These are phyloP conservation scores for Spizellomyces punctatus DNA, from an alignment of 192 early-diverging fungal genomes.

Conservation along the genomic window DNA sequence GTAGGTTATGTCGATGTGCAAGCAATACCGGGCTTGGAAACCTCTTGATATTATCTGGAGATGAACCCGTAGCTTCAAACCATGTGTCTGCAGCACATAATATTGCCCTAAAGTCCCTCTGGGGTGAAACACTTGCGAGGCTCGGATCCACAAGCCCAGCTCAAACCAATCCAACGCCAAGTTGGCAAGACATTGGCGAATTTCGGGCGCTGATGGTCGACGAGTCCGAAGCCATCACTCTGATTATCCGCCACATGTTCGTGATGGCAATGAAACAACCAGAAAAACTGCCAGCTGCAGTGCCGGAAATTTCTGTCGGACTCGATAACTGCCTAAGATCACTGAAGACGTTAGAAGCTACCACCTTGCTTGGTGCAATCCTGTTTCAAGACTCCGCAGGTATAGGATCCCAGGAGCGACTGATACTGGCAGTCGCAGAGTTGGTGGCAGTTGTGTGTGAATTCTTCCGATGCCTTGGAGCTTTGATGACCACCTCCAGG, in stretches of 20 bases:
- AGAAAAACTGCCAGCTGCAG: neutral
- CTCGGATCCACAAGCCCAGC: too few species aligned
- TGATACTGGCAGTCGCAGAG: neutral
- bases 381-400: slow-evolving; percentile 2
- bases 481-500: neutral
- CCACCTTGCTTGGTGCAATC: neutral
- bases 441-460: neutral
- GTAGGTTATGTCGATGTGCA: too few species aligned
- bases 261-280: neutral
- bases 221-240: neutral
- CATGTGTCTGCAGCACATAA: too few species aligned
- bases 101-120: too few species aligned
- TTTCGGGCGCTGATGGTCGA: neutral
- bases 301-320: neutral
- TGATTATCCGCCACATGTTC: neutral
- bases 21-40: too few species aligned
- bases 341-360: neutral
- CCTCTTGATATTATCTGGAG: too few species aligned
- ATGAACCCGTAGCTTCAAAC: too few species aligned
- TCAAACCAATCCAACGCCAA: neutral
- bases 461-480: neutral
- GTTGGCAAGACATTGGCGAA: neutral
- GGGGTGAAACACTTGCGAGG: too few species aligned
- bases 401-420: neutral
- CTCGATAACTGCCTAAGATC: neutral